These are phyloP conservation scores for Voacanga thouarsii DNA, from an alignment of 257 asterid genomes.

Conservation along the genomic window DNA sequence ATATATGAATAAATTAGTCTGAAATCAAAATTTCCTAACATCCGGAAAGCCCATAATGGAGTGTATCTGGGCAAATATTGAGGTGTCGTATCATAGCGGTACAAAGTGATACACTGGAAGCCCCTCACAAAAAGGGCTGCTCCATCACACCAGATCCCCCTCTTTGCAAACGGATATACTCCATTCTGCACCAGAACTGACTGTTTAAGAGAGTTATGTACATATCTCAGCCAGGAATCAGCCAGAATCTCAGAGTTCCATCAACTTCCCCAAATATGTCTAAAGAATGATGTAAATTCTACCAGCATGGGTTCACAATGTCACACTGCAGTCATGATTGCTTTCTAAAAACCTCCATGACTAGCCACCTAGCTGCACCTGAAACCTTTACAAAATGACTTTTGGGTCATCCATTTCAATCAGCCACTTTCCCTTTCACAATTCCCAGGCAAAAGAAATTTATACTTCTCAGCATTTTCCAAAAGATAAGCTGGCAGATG, in stretches of 20 bases:
- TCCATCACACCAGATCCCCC: constrained; percentile 15
- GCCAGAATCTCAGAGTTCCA: constrained; percentile 29
- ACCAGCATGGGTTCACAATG: constrained; percentile 35
- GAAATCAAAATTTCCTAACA: constrained; percentile 43
- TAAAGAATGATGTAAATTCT: constrained; percentile 37
- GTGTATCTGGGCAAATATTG: constrained; percentile 26
- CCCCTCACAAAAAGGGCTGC: constrained; percentile 15
- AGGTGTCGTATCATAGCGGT: constrained; percentile 20
- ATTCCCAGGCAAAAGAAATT: constrained; percentile 73
- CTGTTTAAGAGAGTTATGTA: constrained; percentile 22
- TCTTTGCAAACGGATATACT: constrained; percentile 9
- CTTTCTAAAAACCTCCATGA: constrained; percentile 31
- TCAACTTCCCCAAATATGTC: constrained; percentile 28
- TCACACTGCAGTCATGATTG: constrained; percentile 41
- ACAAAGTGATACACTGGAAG: constrained; percentile 23
- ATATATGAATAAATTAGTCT: constrained; percentile 28
- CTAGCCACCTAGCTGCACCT: constrained; percentile 35
- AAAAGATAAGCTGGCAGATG: constrained; percentile 79
- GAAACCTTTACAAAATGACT: constrained; percentile 34
- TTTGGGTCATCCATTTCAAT: constrained; percentile 10
- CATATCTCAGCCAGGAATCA: constrained; percentile 44
- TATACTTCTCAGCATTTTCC: constrained; percentile 62
- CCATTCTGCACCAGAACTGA: constrained; percentile 16
- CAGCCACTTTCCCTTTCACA: constrained; percentile 72
- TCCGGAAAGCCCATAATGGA: constrained; percentile 30